Base-by-base conservation (phyloP, 2,329 filamentous ascomycete genomes). In the Fusarium sp. region DNA sequence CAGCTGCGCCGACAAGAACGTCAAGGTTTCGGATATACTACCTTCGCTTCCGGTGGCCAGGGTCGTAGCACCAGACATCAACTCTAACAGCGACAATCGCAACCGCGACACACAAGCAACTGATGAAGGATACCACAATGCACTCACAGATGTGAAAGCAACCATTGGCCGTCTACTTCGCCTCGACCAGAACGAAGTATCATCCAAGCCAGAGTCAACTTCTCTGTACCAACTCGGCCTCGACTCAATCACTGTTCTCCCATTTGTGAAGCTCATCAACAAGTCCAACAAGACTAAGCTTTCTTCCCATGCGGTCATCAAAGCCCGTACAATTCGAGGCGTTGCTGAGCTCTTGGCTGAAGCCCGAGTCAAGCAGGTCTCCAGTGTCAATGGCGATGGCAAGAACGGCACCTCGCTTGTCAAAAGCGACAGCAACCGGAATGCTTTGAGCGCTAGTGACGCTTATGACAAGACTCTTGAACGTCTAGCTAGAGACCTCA, bases 211-310 rank as follows among this genome's bases (percentile, higher is more conserved):
- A 1, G 49, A 50, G 14, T 39, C 62, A 1, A 61, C 63, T 3
- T 67, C 58, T 0, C 3, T 67, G 13, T 67, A 67, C 13, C 63
- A 58, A 15, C 40, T 67, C 0, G 64, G 64, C 0, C 40, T 67
- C 6, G 64, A 67, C 11, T 67, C 64, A 0, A 67, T 67, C 14
- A 51, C 47, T 1, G 48, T 59, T 3, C 52, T 67, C 5, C 64
- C 63, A 2, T 67, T 67, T 0, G 51, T 67, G 22, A 67, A 67
- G 25, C 35, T 46, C 1, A 30, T 67, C 6, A 67, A 67, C 20
- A 54, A 50, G 22, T 43, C 14, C 0, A 27, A 64, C 15, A 59
- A 64, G 3, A 48, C 54, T 13, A 67, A 50, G 5, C 13, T 67
- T 0, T 49, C 64, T 10, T 41, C 64, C 0, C 47, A 67, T 10